A percentile compares a stretch with the other conserved stretches of the same genome.
Evolutionary conservation across 345 rosid species (phyloP).

Genomic region (Aethionema arabicum): DNA sequence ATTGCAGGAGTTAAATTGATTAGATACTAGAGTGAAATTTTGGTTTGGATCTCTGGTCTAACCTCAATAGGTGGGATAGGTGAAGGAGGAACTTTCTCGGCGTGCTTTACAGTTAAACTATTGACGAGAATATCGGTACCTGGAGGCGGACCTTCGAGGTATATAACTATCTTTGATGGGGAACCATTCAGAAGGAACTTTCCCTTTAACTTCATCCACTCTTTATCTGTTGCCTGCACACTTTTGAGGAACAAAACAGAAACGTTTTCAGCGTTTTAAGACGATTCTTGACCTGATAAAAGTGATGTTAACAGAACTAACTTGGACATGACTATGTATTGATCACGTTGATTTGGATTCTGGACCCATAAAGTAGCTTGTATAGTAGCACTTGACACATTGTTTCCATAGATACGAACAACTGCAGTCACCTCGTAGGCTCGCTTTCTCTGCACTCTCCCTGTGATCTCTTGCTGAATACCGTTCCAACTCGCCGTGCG

Average conservation of each 20-base stretch:
- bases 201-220: constrained; percentile 72
- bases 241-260: constrained; percentile 37
- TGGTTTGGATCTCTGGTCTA: constrained; percentile 61
- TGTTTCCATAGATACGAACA: constrained; percentile 68
- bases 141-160: constrained; percentile 86
- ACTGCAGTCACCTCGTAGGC: constrained; percentile 64
- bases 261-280: constrained; percentile 51
- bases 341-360: constrained; percentile 64
- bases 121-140: constrained; percentile 85
- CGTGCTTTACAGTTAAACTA: constrained; percentile 63
- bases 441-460: constrained; percentile 63
- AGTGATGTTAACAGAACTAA: constrained; percentile 32
- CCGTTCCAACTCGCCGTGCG: constrained; percentile 86
- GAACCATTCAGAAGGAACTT: constrained; percentile 85
- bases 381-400: constrained; percentile 50
- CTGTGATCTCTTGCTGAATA: constrained; percentile 82
- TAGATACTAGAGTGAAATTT: constrained; percentile 55
- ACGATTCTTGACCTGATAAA: constrained; percentile 42
- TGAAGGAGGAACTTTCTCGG: constrained; percentile 67
- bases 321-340: constrained; percentile 71
- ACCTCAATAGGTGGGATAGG: constrained; percentile 69
- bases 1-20: constrained; percentile 40
- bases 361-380: constrained; percentile 77
- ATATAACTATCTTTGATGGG: constrained; percentile 63
- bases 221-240: constrained; percentile 74